Evolutionary conservation across 2,329 filamentous ascomycete genomes (phyloP), one percentile per base, ranked within the genome.

Genomic region (Penicillium psychrosexuale): DNA sequence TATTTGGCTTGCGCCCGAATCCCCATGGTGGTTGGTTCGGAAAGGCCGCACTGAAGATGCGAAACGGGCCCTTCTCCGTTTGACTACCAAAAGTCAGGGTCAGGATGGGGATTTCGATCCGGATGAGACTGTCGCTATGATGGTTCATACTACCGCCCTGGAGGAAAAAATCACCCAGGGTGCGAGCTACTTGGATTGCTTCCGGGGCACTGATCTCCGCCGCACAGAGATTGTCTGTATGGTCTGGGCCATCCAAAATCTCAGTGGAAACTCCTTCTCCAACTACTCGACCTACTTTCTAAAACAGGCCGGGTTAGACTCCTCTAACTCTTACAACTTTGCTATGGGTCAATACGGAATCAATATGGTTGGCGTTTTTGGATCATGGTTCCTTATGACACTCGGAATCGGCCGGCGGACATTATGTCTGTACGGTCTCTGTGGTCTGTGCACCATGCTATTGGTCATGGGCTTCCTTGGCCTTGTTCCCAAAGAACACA

Each of bases 51-150:
- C 74, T 0, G 71, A 77, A n/a, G 75, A 80, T 31, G 78, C 78
- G 19, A 80, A 79, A 62, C 71, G 70, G 46, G 58, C 74, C 5
- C 62, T 76, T 27, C 61, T 69, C 46, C 68, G 77, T 53, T 61
- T 86, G 54, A 80, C 82, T 3, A 74, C 74, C 63, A 46, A 70
- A 13, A 66, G 71, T 8, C 60, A 64, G 2, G 86, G 31, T 15
- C 31, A 33, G 31, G 31, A 33, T 33, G 31, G 84, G 0, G 82
- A 87, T 57, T 92, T 94, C 64, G 84, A 95, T 66, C 83, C 88
- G 11, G 88, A 95, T 59, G 90, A 94, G 74, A 94, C 90, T 0
- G 80, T 96, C 47, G 86, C 89, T 65, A 95, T 96, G 90, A 96
- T 96, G 89, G 84, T 91, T 1, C 90, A 95, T 69, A 96, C 91